Base-by-base conservation (phyloP, 179 eudicot genomes). In the Carnegiea gigantea region DNA sequence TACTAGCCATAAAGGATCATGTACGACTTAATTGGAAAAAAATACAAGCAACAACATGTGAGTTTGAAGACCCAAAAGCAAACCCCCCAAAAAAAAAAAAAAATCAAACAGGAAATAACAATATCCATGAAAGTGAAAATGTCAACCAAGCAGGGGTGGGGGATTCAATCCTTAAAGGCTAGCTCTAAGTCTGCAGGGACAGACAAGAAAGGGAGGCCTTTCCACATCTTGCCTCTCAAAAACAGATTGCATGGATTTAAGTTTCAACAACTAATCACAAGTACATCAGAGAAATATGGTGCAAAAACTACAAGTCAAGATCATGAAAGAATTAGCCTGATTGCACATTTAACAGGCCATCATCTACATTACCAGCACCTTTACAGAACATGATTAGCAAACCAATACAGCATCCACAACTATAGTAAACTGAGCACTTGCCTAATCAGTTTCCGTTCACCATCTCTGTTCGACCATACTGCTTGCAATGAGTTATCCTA, bases 401-500 rank as follows among this genome's bases (percentile, higher is more conserved):
- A 49, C 48, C 43, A 23, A 49, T 46, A 14, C 26, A 70, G 44
- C 36, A 79, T 18, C 60, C 51, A 51, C 1, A 53, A 48, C n/a
- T 5, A 30, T 68, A 46, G 36, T 33, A 33, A 33, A 33, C 36
- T 33, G 36, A 33, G 18, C 11, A 11, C 60, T 46, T 81, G 89
- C 98, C 95, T 88, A 76, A 93, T 83, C 60, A 91, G 84, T 82
- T 82, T 89, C 82, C 82, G 81, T 43, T 90, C 91, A 28, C 51
- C 76, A 33, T 40, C 43, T 21, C 53, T 65, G 67, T 88, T 92
- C 30, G 91, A 85, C 95, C 95, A 92, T 53, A 93, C 87, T 17
- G 98, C 98, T 86, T 93, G 98, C 89, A 92, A 84, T 0, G 98
- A 89, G 83, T 93, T 93, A 74, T 93, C 98, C 98, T 93, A 84